Percentiles rank a stretch among this genome's conserved stretches.
Evolutionary conservation across 2,329 filamentous ascomycete genomes (phyloP).

Genomic region (Pezicula neosporulosa): DNA sequence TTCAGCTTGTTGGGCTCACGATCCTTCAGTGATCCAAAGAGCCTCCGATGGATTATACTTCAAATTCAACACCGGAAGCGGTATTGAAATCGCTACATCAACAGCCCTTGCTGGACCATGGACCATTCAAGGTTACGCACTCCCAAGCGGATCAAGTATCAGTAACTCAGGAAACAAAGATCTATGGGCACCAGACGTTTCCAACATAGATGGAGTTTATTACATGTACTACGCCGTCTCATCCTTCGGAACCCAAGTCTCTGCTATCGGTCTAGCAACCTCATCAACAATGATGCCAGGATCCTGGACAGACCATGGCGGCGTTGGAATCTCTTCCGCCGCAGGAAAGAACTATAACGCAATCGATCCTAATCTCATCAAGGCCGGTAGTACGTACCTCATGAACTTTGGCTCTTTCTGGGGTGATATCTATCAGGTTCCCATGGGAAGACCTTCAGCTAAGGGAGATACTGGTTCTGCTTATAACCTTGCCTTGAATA

Average conservation of each 20-base stretch:
- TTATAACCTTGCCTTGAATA: conserved; percentile 48
- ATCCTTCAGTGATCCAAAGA: conserved; percentile 35
- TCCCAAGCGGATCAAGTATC: conserved; percentile 36
- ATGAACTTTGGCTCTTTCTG: conserved; percentile 66
- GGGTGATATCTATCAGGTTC: conserved; percentile 56
- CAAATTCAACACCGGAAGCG: conserved; percentile 38
- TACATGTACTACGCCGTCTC: conserved; percentile 55
- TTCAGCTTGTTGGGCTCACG: conserved; percentile 33
- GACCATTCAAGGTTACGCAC: conserved; percentile 37
- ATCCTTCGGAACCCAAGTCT: conserved; percentile 47
- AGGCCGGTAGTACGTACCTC: conserved; percentile 36
- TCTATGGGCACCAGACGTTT: conserved; percentile 47
- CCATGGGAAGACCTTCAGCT: conserved; percentile 35
- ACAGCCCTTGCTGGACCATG: conserved; percentile 37
- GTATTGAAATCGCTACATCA: conserved; percentile 37
- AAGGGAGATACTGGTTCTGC: conserved; percentile 22
- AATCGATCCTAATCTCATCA: conserved; percentile 53
- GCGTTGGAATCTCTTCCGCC: conserved; percentile 44
- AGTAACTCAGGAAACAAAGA: conserved; percentile 33
- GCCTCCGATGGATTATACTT: conserved; percentile 37
- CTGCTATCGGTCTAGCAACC: conserved; percentile 42
- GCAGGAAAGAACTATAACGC: conserved; percentile 46
- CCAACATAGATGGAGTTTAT: conserved; percentile 43
- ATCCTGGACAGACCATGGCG: conserved; percentile 53
- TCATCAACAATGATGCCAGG: conserved; percentile 3